phyloP scores from a whole-genome alignment of 768 basidiomycete genomes.

The Rhodotorula diobovata region DNA sequence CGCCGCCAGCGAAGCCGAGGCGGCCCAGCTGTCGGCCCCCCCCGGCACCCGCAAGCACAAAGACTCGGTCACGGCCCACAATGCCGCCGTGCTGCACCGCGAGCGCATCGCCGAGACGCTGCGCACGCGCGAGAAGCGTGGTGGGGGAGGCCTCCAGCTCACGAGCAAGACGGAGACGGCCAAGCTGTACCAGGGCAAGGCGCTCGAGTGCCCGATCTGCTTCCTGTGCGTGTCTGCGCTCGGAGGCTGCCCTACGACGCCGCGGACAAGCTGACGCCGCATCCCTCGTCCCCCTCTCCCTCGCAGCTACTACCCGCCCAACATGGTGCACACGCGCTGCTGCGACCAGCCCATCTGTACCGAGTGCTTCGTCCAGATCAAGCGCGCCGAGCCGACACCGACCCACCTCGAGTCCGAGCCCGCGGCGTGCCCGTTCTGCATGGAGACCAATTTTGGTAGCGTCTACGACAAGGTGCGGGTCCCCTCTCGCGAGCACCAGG shows the following conservation, averaged over 20 bases:
- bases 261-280: constrained; percentile 35
- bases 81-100: constrained; percentile 17
- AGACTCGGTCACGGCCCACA: constrained; percentile 18
- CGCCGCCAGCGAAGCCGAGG: constrained; percentile 32
- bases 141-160: constrained; percentile 38
- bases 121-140: constrained; percentile 44
- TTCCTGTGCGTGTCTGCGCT: constrained; percentile 67
- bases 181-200: constrained; percentile 53
- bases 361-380: constrained; percentile 99
- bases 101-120: constrained; percentile 42
- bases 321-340: constrained; percentile 95
- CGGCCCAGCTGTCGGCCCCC: constrained; percentile 14
- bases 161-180: constrained; percentile 35
- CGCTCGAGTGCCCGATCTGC: constrained; percentile 95
- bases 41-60: constrained; percentile 34
- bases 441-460: constrained; percentile 93
- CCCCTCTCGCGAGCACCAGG: background rate
- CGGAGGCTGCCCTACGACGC: constrained; percentile 16
- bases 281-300: background rate
- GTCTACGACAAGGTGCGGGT: constrained; percentile 55
- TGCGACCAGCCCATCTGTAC: constrained; percentile 99
- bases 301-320: constrained; percentile 85
- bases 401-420: constrained; percentile 92
- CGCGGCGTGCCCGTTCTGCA: constrained; percentile 94
- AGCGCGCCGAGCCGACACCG: constrained; percentile 86